Base-by-base conservation (phyloP, 1,284 basidiomycete species). In the Ceratobasidium sp. region DNA sequence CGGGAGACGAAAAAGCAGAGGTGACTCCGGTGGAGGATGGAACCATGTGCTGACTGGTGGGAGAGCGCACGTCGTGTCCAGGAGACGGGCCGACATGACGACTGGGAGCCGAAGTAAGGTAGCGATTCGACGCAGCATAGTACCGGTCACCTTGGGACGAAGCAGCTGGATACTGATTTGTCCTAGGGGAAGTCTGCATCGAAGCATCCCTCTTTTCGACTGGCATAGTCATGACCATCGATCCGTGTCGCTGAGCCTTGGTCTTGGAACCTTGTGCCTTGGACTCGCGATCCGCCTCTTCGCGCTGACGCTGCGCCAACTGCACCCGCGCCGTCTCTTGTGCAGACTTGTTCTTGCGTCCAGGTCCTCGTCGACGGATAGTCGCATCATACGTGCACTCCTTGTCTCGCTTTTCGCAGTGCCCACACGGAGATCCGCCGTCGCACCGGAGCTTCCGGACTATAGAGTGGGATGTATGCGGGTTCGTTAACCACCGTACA, bases 371-470 rank as follows among this genome's bases (percentile, higher is more conserved):
- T 15, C 77, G 77, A 15, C 77, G 65, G 32, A 78, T 59, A 19
- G n/a, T 46, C 6, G 65, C 40, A 43, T 78, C 77, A 46, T 75
- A 78, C 8, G 65, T 76, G 59, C 77, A 78, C 22, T 64, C 44
- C 34, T 78, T 56, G 11, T 64, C 54, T 1, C 77, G 65, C 44
- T 52, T 68, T 1, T 43, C 51, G 59, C 77, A 78, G 44, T 76
- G 73, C 8, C 46, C 44, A 40, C 77, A 78, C 19, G 77, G 77
- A 9, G 76, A 59, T 5, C 59, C 66, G 17, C 73, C 73, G 46
- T 78, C 74, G 46, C 77, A 78, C 11, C 75, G 66, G 32, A 78
- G 74, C 67, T 78, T 78, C 37, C 77, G 73, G 67, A 51, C 77
- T 78, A 52, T 25, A 17, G 40, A 32, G 15, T 44, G 43, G 29